Base-by-base conservation (phyloP, 139 green algal species). In the Microglena sp. region DNA sequence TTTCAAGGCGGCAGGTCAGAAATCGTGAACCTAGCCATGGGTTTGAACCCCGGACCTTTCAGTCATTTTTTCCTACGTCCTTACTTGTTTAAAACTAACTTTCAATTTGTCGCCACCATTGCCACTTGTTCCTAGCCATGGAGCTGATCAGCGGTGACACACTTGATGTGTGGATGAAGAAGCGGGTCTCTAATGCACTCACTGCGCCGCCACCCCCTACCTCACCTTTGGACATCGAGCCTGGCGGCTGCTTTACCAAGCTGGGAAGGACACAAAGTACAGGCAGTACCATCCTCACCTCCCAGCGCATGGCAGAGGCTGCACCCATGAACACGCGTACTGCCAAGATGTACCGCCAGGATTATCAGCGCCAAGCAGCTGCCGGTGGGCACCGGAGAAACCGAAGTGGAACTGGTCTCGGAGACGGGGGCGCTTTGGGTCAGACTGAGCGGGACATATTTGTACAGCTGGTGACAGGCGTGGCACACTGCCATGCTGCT, bases 391-490 rank as follows among this genome's bases (percentile, higher is more conserved):
- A 53, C 18, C 43, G 18, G 43, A 24, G 18, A 18, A 24, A 53
- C 18, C 21, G 43, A 24, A 53, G 53, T 26, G 15, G 18, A 22
- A 8, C 7, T 60, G 24, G n/a, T 60, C 53, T 7, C 29, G 29
- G 56, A 11, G 8, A 8, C 7, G 34, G 33, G n/a, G 33, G 40
- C 30, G 34, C 30, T 15, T 31, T 71, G 4, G 66, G 55, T 1
- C 50, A 33, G 6, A 21, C 34, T 22, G 72, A 79, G 67, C 67
- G 67, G 0, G 59, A 57, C 28, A 75, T 79, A 31, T 75, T 79
- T 43, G 45, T 45, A 1, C 67, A 79, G 72, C 33, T 79, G n/a
- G 62, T 69, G 18, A 54, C 32, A 36, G 72, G 54, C 1, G 30
- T 78, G 4, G 21, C 7, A 4, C 45, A 78, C 33, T 54, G 66